These are phyloP conservation scores for Hyaloscypha finlandica DNA, from an alignment of 495 filamentous ascomycete genomes.

Conservation along the genomic window DNA sequence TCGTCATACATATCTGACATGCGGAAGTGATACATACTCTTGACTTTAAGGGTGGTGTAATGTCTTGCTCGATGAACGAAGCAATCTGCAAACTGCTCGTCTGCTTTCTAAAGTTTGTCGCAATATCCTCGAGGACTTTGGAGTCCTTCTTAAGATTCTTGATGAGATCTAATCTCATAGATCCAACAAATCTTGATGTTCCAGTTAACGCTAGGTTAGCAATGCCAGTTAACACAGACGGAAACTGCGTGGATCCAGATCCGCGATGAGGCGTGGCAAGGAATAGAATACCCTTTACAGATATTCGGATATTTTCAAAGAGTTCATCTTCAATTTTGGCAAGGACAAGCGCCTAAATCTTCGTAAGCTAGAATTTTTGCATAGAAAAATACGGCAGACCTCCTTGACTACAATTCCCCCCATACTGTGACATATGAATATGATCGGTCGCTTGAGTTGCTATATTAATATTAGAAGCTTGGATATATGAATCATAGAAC, in stretches of 20 bases:
- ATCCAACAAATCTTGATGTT: slow-evolving; percentile 2
- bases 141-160: slow-evolving; percentile 19
- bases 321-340: slow-evolving; percentile 13
- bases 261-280: slow-evolving; percentile 54
- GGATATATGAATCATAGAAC: neutral
- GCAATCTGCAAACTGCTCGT: slow-evolving; percentile 16
- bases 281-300: slow-evolving; percentile 45
- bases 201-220: slow-evolving; percentile 11
- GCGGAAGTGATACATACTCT: slow-evolving; percentile 3
- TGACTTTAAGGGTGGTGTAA: slow-evolving; percentile 15
- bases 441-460: slow-evolving; percentile 33
- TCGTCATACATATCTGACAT: neutral
- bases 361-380: slow-evolving; percentile 1
- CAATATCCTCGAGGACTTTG: slow-evolving; percentile 12
- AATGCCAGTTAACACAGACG: slow-evolving; percentile 5
- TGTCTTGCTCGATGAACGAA: slow-evolving; percentile 23
- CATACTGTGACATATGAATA: slow-evolving; percentile 49
- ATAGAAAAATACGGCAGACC: slow-evolving; percentile 29
- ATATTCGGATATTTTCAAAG: slow-evolving; percentile 41
- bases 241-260: slow-evolving; percentile 1
- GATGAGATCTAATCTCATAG: slow-evolving; percentile 19
- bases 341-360: slow-evolving; percentile 17
- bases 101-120: slow-evolving; percentile 23
- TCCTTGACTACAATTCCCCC: slow-evolving; percentile 51
- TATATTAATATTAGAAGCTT: slow-evolving; percentile 11